Base-by-base conservation (phyloP, 2,329 filamentous ascomycete genomes). In the Aplosporella prunicola region DNA sequence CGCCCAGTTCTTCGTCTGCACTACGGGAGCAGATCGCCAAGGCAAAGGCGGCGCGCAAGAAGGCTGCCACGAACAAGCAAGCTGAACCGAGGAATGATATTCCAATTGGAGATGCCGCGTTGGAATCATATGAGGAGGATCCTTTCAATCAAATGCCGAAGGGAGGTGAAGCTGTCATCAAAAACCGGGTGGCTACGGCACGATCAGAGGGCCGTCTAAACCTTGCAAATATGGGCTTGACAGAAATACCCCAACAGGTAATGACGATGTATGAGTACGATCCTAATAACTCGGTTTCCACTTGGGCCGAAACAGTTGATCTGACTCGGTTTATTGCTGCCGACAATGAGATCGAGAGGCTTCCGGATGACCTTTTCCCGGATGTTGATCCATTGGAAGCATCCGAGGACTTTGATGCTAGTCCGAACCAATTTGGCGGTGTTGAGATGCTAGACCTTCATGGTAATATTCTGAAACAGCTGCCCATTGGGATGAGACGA, bases 251-350 rank as follows among this genome's bases (percentile, higher is more conserved):
- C 0, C 61, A 74, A 1, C 84, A 93, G 52, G 82, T 96, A 0
- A 65, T 93, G 61, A 76, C 78, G 38, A 96, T 96, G 88, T 96
- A 95, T 56, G 82, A 87, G 49, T 68, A 84, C 13, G 78, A 87
- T 36, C 71, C 74, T 2, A 75, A 80, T 24, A 68, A 67, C 9
- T 65, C 72, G 15, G 76, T 72, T 23, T 73, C 78, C 9, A 76
- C 80, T 22, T 96, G 91, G 91, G 87, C 87, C 2, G 89, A 96
- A 58, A 81, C 82, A 42, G 85, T 96, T 9, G 89, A 96, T 53
- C 63, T 96, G 30, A 82, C 80, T 1, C 78, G 82, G 43, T 78
- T 96, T 33, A 76, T 91, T 45, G 87, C 83, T 5, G 87, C 89
- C 7, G 87, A 94, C 52, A 96, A 98, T 51, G 84, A 94, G 51